phyloP scores from a whole-genome alignment of 768 basidiomycete genomes.

The Dioszegia aurantiaca region DNA sequence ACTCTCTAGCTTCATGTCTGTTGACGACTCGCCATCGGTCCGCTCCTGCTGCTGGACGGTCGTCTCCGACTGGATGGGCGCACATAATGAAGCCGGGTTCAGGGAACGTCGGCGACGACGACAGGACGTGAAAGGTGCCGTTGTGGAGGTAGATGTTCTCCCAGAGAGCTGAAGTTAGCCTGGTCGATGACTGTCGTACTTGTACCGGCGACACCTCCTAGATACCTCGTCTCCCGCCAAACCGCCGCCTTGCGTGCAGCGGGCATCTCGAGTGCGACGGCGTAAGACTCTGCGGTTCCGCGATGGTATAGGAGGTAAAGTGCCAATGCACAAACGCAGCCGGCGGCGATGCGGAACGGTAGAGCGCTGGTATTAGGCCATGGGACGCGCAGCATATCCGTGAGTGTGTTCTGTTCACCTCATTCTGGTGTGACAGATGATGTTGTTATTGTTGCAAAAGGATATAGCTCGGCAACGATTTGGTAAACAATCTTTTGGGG shows the following conservation, averaged over 20 bases:
- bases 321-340: no score
- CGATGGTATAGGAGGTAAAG: no score
- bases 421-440: no score
- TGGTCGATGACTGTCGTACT: conserved; percentile 18
- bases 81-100: conserved; percentile 27
- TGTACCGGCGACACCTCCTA: conserved; percentile 32
- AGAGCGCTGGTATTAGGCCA: no score
- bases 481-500: no score
- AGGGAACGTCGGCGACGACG: conserved; percentile 22
- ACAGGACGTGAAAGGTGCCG: conserved; percentile 31
- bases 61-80: conserved; percentile 21
- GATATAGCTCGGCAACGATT: no score
- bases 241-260: background rate
- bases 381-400: no score
- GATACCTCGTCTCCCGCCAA: conserved; percentile 21
- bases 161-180: conserved; percentile 1
- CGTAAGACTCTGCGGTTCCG: no score
- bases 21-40: conserved; percentile 29
- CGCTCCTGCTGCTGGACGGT: conserved; percentile 22
- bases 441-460: no score
- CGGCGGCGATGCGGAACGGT: no score
- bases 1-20: conserved; percentile 9
- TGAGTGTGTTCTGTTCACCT: no score
- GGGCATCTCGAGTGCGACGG: no score
- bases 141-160: conserved; percentile 37